Conservation (phyloP, 164 flowering plant species). For the Stephania yunnanensis region DNA sequence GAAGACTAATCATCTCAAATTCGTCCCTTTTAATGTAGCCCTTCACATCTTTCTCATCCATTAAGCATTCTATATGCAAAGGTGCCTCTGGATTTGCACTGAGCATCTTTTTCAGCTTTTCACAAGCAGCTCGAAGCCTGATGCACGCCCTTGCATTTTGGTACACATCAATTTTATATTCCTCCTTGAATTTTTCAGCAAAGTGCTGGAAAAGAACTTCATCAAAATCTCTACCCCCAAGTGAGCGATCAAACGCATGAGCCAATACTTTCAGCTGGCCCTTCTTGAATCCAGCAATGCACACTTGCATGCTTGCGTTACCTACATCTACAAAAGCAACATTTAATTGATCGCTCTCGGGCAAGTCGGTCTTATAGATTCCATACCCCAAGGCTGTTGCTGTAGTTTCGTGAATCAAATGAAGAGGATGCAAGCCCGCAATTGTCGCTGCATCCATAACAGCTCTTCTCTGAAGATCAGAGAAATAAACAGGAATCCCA, state of each 20-base stretch:
- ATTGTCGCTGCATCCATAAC: constrained; percentile 88
- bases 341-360: constrained; percentile 75
- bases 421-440: constrained; percentile 82
- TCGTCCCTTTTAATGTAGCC: constrained; percentile 82
- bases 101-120: constrained; percentile 78
- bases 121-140: constrained; percentile 71
- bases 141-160: constrained; percentile 78
- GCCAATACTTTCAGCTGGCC: constrained; percentile 72
- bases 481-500: constrained; percentile 87
- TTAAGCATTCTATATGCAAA: constrained; percentile 79
- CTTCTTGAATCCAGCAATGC: constrained; percentile 81
- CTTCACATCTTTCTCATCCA: constrained; percentile 96
- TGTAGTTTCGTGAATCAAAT: constrained; percentile 75
- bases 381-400: constrained; percentile 93
- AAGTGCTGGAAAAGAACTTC: constrained; percentile 76
- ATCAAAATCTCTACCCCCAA: constrained; percentile 91
- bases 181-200: constrained; percentile 66
- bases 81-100: constrained; percentile 94
- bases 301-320: constrained; percentile 84
- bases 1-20: constrained; percentile 66
- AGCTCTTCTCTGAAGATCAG: constrained; percentile 87
- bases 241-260: constrained; percentile 64
- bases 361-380: constrained; percentile 86
- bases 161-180: constrained; percentile 71
- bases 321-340: constrained; percentile 89